Conservation (phyloP, 306 rosid species). For the Quercus bicolor region DNA sequence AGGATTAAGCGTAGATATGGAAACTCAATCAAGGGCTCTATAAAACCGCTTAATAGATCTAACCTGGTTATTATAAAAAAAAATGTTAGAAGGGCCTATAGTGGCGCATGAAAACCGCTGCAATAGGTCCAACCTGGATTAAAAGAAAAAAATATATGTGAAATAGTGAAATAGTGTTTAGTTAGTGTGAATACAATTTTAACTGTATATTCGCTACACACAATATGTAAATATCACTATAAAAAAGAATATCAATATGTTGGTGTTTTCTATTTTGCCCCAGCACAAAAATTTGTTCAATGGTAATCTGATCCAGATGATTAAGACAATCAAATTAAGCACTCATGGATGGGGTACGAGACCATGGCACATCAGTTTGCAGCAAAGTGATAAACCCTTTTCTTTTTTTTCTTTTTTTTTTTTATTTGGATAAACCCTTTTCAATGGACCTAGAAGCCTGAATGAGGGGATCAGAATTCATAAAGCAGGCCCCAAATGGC, state of each 20-base stretch:
- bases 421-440: neutral
- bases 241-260: neutral
- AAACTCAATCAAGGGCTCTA: too few species aligned
- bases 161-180: too few species aligned
- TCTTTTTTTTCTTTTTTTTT: too few species aligned
- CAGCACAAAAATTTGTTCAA: neutral
- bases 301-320: neutral
- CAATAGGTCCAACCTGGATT: too few species aligned
- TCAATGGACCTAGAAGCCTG: neutral
- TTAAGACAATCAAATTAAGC: neutral
- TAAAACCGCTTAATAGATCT: too few species aligned
- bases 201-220: accelerated
- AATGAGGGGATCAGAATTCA: neutral
- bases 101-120: too few species aligned
- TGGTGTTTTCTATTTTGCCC: neutral
- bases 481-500: too few species aligned
- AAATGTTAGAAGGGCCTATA: too few species aligned
- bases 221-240: neutral
- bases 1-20: too few species aligned
- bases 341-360: neutral
- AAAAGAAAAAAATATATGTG: too few species aligned
- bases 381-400: neutral
- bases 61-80: too few species aligned
- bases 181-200: too few species aligned
- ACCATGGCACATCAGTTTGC: neutral